These are phyloP conservation scores for Suhomyces yuchorum DNA, from an alignment of 1,139 yeast genomes.

Conservation along the genomic window DNA sequence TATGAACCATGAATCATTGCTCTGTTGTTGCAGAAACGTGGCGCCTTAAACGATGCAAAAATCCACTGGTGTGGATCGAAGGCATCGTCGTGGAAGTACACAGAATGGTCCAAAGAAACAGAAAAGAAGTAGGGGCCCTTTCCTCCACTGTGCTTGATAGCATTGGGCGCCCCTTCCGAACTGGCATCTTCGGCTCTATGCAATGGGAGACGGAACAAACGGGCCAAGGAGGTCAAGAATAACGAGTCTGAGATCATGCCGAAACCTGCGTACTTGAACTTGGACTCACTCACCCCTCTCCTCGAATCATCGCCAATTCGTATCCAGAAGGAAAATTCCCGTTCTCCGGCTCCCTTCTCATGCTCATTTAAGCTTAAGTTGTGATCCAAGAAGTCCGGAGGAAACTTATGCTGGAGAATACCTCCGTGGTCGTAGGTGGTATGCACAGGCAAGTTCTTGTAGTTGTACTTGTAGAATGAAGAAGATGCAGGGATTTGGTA, in stretches of 20 bases:
- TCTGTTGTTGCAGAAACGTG: conserved; percentile 42
- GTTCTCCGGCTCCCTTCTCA: conserved; percentile 30
- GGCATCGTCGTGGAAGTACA: conserved; percentile 45
- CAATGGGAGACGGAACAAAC: conserved; percentile 28
- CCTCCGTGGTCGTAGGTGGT: conserved; percentile 23
- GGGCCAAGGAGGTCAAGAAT: conserved; percentile 33
- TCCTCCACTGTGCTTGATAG: conserved; percentile 19
- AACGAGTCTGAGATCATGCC: conserved; percentile 40
- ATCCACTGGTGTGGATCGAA: conserved; percentile 47
- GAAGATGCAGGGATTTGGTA: conserved; percentile 35
- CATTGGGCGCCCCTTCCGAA: conserved; percentile 1
- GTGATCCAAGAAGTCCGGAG: conserved; percentile 28
- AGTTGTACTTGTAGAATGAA: conserved; percentile 29
- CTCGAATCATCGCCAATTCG: conserved; percentile 28
- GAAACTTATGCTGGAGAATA: conserved; percentile 31
- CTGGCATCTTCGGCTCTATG: conserved; percentile 11
- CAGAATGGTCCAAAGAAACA: conserved; percentile 45
- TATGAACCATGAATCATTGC: conserved; percentile 39
- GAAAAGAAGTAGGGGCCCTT: conserved; percentile 36
- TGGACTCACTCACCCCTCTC: conserved; percentile 12
- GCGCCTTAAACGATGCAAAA: conserved; percentile 36
- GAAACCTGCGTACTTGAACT: conserved; percentile 29
- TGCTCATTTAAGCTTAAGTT: conserved; percentile 21
- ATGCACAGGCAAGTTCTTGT: conserved; percentile 24
- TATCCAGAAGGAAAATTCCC: conserved; percentile 37